Conservation (phyloP, 148 eudicot genomes). For the Camellia lanceoleosa region DNA sequence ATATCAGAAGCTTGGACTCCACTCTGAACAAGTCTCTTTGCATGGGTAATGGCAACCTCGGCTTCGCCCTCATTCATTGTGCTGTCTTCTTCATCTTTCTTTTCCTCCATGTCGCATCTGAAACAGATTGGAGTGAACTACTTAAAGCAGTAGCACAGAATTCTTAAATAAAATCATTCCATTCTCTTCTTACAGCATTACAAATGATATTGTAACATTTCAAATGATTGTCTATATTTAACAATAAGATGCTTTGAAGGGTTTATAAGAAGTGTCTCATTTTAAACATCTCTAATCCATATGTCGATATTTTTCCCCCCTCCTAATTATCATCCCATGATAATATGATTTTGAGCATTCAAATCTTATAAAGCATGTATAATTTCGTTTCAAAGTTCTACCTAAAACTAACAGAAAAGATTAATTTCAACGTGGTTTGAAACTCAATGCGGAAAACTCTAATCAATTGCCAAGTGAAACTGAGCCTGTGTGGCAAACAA, state of each 20-base stretch:
- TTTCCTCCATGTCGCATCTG: conserved; percentile 99
- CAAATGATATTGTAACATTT: background rate
- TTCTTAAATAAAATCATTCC: background rate
- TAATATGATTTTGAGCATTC: background rate
- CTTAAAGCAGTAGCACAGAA: background rate
- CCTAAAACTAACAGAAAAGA: background rate
- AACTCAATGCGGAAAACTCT: background rate
- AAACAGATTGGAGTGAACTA: conserved; percentile 13
- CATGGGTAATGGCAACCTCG: conserved; percentile 86
- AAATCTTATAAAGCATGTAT: background rate
- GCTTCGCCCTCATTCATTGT: conserved; percentile 99
- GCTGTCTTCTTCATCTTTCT: conserved; percentile 98
- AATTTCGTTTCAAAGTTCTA: background rate
- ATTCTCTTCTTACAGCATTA: background rate
- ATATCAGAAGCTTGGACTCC: conserved; percentile 86
- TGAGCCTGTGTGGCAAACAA: background rate
- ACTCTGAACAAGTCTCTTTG: conserved; percentile 76
- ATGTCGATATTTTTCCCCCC: background rate
- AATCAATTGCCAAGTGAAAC: background rate
- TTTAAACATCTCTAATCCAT: background rate
- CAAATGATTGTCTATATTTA: background rate
- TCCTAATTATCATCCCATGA: background rate
- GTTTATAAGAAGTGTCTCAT: background rate
- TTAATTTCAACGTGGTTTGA: background rate
- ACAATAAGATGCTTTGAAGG: background rate